Evolutionary conservation across 2,329 filamentous ascomycete species (phyloP), one percentile per base, ranked within the genome.

Genomic region (Aspergillus neotritici): DNA sequence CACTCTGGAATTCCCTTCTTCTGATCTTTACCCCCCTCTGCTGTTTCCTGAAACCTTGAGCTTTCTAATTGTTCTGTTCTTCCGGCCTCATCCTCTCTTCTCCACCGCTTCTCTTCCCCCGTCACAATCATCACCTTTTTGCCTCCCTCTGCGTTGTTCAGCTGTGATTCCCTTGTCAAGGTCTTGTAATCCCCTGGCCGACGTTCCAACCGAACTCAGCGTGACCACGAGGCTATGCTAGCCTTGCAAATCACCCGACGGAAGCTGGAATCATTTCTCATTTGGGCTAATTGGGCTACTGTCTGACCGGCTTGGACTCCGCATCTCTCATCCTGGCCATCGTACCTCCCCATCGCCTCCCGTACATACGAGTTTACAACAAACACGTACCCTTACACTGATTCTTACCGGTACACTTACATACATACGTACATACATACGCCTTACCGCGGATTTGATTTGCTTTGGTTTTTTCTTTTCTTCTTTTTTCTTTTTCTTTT

Each of bases 141-240:
- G 14, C 9, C 17, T 5, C 37, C 34, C 36, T 43, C 34, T 39
- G 33, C 30, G 28, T 37, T 21, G 29, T 44, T 34, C 40, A 14
- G 25, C 16, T 31, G n/a, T n/a, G 16, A 16, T n/a, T 38, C n/a
- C 31, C 17, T 38, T 13, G 14, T 38, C 17, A 5, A 37, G 12
- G 8, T 9, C 21, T 37, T 29, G 36, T n/a, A 14, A 14, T 15
- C 30, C 36, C 36, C 31, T n/a, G n/a, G n/a, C 31, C 17, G 13
- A 10, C 16, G 25, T 29, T 31, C 47, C 38, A 28, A 45, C 49
- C 45, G 46, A 51, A 42, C 50, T 36, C 49, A 51, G 45, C 44
- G 49, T 56, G 54, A 50, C 52, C 54, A 56, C 54, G 55, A 59
- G 56, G 56, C 54, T 60, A 58, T 60, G 56, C 55, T 60, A 58